Evolutionary conservation across 345 rosid genomes (phyloP), one percentile per base, ranked within the genome.

Genomic region (Lumnitzera littorea): DNA sequence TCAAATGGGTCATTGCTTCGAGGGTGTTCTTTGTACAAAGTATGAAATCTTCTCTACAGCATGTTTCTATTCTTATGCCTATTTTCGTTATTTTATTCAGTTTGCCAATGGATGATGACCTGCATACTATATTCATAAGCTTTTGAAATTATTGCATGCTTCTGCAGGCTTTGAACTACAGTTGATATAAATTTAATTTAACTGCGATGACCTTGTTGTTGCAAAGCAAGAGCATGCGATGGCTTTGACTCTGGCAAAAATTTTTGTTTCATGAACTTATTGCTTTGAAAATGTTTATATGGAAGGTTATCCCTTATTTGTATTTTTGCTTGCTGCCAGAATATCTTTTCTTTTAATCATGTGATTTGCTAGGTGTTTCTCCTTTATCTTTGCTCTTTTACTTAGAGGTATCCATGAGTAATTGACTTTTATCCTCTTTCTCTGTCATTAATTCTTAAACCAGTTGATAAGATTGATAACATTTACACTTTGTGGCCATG

Each of bases 381-480:
- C 27, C 29, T 23, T 48, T 56, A 56, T 57, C n/a, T 46, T 13
- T 57, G 47, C 24, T n/a, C 36, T 50, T 48, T 12, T 50, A 23
- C 12, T 48, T 15, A 13, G 24, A 59, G 25, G 63, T 13, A 36
- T 36, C 43, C 7, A 9, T 1, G 11, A 36, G 43, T 23, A 49
- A 13, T 48, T 48, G 20, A 23, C 48, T 23, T n/a, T 48, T 51
- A 27, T 63, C 10, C 50, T 68, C 48, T 63, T 68, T 57, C 1
- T 14, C 67, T 67, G 59, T 62, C 49, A 74, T 63, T 79, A 67
- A 25, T 2, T 61, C 60, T 57, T 68, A 68, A 67, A 47, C 66
- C 77, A 89, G 98, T 89, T 92, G 97, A 87, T 82, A 63, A 85
- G 86, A 80, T 70, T 92, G 80, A 80, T 92, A 56, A 85, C 96